These are phyloP conservation scores for Nephelium lappaceum DNA, from an alignment of 345 rosid species.

Conservation along the genomic window DNA sequence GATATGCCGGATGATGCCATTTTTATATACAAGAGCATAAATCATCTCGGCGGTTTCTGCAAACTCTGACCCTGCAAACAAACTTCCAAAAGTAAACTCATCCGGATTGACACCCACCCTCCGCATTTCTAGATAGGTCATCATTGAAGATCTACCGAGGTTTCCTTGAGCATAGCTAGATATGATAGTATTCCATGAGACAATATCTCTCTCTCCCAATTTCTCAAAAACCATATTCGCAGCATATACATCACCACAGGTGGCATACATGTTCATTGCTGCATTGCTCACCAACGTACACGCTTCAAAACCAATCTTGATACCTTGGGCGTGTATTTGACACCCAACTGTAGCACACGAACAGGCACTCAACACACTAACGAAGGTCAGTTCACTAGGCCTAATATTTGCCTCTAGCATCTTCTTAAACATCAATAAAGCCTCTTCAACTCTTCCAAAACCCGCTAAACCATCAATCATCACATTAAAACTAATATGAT, in stretches of 20 bases:
- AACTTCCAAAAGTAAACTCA: slow-evolving; percentile 75
- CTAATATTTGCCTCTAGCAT: slow-evolving; percentile 53
- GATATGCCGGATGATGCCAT: slow-evolving; percentile 51
- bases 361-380: slow-evolving; percentile 58
- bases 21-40: slow-evolving; percentile 45
- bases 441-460: slow-evolving; percentile 44
- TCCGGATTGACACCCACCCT: slow-evolving; percentile 56
- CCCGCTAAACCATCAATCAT: slow-evolving; percentile 66
- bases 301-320: slow-evolving; percentile 58
- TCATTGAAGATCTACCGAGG: slow-evolving; percentile 40
- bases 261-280: slow-evolving; percentile 61
- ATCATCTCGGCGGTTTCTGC: slow-evolving; percentile 49
- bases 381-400: slow-evolving; percentile 65
- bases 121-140: slow-evolving; percentile 51
- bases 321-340: slow-evolving; percentile 53
- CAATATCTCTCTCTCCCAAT: slow-evolving; percentile 60
- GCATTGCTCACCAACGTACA: slow-evolving; percentile 63
- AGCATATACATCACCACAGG: slow-evolving; percentile 39
- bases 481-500: slow-evolving; percentile 69
- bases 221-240: slow-evolving; percentile 46
- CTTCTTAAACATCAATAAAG: slow-evolving; percentile 40
- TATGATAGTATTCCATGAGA: slow-evolving; percentile 81
- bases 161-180: slow-evolving; percentile 58
- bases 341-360: slow-evolving; percentile 33
- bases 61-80: slow-evolving; percentile 51